Base-by-base conservation (phyloP, 148 eudicot species). In the Arctostaphylos glauca region DNA sequence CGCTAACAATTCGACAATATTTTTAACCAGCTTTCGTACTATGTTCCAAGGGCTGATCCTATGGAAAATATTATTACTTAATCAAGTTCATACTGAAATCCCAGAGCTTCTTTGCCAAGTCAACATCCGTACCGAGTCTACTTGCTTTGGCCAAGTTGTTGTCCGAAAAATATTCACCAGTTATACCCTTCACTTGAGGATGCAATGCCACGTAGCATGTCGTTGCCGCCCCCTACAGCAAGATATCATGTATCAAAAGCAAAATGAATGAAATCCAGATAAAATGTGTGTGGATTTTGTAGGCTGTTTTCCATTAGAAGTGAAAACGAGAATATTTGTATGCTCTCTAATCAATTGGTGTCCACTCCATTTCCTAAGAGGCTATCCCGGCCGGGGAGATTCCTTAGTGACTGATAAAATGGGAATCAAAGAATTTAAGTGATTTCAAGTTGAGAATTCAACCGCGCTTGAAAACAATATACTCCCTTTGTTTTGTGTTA, bases 171-270 rank as follows among this genome's bases (percentile, higher is more conserved):
- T 85, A 85, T 66, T 82, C 56, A 23, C 87, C 87, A 67, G 82
- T 83, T 48, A 54, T 77, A 8, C 87, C 87, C 76, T 85, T 62
- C 53, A 85, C 82, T 58, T 85, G 84, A 0, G 87, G 87, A 83
- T 82, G 85, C 80, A 85, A 58, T 44, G 87, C 87, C 84, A 82
- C 82, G 43, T 86, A 86, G 48, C 88, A 86, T 41, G 85, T 80
- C 8, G 87, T 85, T 71, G 87, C 87, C 8, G 87, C 87, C 52
- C 87, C 84, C 87, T 85, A 48, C 62, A 71, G 72, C 70, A 10
- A 76, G n/a, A 76, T 84, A 62, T 74, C 84, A 49, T 78, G 81
- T 59, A 86, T 6, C 0, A 15, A 14, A 76, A 52, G 5, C 4
- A 38, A 76, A 76, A 31, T 31, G 38, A 23, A 62, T 62, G 13